phyloP scores from a whole-genome alignment of 2,329 filamentous ascomycete genomes.

The Alternaria viburni region DNA sequence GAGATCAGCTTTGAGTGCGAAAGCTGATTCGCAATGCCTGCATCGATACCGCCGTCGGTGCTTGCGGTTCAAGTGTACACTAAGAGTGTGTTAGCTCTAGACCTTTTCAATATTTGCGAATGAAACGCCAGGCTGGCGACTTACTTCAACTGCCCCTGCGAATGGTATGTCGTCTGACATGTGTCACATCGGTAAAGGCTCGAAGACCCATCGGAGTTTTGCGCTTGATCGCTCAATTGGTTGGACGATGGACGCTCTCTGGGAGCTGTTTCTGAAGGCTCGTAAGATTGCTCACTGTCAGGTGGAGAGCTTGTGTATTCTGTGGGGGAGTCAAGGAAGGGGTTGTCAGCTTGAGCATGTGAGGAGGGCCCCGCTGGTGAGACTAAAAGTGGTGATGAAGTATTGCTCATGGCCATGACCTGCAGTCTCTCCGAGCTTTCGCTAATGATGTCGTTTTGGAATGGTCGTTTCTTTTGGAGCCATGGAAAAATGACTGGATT shows the following conservation, averaged over 20 bases:
- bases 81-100: neutral
- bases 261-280: neutral
- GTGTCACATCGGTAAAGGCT: neutral
- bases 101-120: neutral
- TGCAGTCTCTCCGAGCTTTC: neutral
- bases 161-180: slow-evolving; percentile 1
- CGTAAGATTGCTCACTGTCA: neutral
- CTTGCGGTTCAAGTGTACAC: slow-evolving; percentile 21
- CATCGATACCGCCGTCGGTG: slow-evolving; percentile 19
- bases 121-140: neutral
- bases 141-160: slow-evolving; percentile 17
- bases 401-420: neutral
- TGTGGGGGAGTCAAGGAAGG: neutral
- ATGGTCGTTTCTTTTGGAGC: slow-evolving; percentile 1
- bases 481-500: slow-evolving; percentile 20
- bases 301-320: neutral
- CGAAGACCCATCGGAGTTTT: neutral
- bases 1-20: slow-evolving; percentile 20
- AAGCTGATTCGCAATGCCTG: slow-evolving; percentile 7
- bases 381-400: neutral
- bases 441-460: neutral
- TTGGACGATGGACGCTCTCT: neutral
- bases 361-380: neutral
- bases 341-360: neutral
- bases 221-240: neutral